These are phyloP conservation scores for Colletotrichum sp. DNA, from an alignment of 2,329 filamentous ascomycete genomes.

Conservation along the genomic window DNA sequence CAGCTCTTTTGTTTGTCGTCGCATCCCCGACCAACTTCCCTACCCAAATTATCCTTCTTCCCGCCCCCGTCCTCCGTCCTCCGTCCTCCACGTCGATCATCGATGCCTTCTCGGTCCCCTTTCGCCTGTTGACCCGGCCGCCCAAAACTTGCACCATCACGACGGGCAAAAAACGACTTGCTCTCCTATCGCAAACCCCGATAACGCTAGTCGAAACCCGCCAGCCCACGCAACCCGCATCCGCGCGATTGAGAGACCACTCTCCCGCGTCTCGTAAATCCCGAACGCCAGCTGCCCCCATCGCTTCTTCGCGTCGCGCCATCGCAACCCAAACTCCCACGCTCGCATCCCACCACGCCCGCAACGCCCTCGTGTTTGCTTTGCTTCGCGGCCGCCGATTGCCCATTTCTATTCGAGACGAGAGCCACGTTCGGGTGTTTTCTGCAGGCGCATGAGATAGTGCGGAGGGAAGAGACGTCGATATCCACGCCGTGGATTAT, in stretches of 20 bases:
- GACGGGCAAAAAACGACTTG: not conserved
- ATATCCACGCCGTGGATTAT: slow-evolving; percentile 67
- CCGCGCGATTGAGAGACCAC: slow-evolving; percentile 8
- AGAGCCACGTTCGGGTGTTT: not conserved
- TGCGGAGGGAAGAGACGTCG: slow-evolving; percentile 48
- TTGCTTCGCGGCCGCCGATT: slow-evolving; percentile 1
- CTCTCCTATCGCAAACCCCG: slow-evolving; percentile 9
- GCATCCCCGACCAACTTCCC: slow-evolving; percentile 16
- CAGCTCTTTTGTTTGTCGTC: slow-evolving; percentile 11
- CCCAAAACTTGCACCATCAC: not conserved
- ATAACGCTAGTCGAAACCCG: slow-evolving; percentile 10
- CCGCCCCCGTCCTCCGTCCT: not conserved
- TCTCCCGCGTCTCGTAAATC: slow-evolving; percentile 6
- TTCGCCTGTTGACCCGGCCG: slow-evolving; percentile 16
- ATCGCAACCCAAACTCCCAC: not conserved
- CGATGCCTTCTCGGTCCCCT: slow-evolving; percentile 16
- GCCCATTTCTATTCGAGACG: not conserved
- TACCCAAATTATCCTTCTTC: not conserved
- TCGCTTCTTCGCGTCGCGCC: slow-evolving; percentile 20
- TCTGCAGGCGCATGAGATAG: slow-evolving; percentile 53
- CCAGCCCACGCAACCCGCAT: not conserved
- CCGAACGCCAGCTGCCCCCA: not conserved
- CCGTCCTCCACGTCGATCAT: slow-evolving; percentile 18
- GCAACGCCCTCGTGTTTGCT: not conserved
- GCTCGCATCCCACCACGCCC: not conserved